Base-by-base conservation (phyloP, 306 rosid species). In the Lathyrus aphaca region DNA sequence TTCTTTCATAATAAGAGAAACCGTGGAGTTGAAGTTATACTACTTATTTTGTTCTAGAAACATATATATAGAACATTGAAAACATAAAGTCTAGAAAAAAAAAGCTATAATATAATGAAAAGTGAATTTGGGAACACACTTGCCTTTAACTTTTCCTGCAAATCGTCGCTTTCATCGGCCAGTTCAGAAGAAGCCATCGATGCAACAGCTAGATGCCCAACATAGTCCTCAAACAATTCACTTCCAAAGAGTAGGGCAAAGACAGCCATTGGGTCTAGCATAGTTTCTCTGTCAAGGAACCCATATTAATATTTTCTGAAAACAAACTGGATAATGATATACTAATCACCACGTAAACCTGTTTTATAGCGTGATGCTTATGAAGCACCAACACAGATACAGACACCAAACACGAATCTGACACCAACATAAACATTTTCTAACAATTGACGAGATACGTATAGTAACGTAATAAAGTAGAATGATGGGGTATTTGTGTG, bases 181-280 rank as follows among this genome's bases (percentile, higher is more conserved):
- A 88, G 63, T 49, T 83, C 97, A 59, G 96, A 87, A 69, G 97
- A 86, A 71, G 97, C 89, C 96, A 94, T 88, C 8, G 99, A 87
- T 68, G 97, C 92, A 57, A 91, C 96, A 58, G 96, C 92, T 68
- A 91, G 73, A 83, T 91, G 97, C 66, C 99, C 97, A 43, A 87
- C 46, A 50, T 94, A 94, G 78, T 91, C 92, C 83, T 94, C 99
- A 77, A 94, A 94, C 77, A 88, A 69, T 79, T 91, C 97, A 76
- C 96, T 91, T 74, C 99, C 97, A 66, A 94, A 91, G 63, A 88
- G 89, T 71, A 88, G 84, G 27, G 97, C 87, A 64, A 94, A 94
- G 51, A 94, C 92, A 46, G 97, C 92, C 63, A 75, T 87, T 9
- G 99, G 96, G 25, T 94, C 99, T 77, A 94, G 87, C 96, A 91